Base-by-base conservation (phyloP, 2,329 filamentous ascomycete genomes). In the Botrytis fragariae region DNA sequence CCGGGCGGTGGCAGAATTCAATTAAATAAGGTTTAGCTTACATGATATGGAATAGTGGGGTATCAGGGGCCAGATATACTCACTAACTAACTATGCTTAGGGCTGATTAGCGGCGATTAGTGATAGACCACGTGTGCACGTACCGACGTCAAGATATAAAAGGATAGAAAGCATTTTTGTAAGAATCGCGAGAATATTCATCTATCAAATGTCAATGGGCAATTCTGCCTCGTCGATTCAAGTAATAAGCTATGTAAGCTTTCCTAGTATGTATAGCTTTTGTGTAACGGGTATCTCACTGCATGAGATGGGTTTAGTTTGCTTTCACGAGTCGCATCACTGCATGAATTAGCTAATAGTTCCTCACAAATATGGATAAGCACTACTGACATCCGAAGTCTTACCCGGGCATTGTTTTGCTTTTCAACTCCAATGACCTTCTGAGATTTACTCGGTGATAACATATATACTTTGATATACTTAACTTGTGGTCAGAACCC, bases 111-210 rank as follows among this genome's bases (percentile, higher is more conserved):
- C 65, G 65, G 65, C 48, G 65, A 68, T 68, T 57, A 42, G 64
- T 68, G 35, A 57, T 29, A 20, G 32, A 69, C 18, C 65, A 44
- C 44, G 63, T 65, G 44, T 48, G 37, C 25, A 32, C 20, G 9
- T 67, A 39, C 45, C 64, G 32, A 67, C 64, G 45, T 37, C 54
- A 61, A 62, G 44, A 57, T 67, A 67, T n/a, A 76, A 78, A 37
- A 10, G 51, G 63, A 51, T 18, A n/a, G 29, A 54, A n/a, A 39
- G 5, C 42, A n/a, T 51, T 20, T 14, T 20, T n/a, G 22, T 7
- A 29, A 57, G 16, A 57, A 57, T 32, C n/a, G 60, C 39, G 35
- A 39, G 22, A 67, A n/a, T 3, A 14, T 39, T 22, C 42, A 29
- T 14, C 16, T 29, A 39, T 37, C 16, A 3, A 6, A 65, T 48